Base-by-base conservation (phyloP, 805 yeast species). In the Saccharomycopsis sp. region DNA sequence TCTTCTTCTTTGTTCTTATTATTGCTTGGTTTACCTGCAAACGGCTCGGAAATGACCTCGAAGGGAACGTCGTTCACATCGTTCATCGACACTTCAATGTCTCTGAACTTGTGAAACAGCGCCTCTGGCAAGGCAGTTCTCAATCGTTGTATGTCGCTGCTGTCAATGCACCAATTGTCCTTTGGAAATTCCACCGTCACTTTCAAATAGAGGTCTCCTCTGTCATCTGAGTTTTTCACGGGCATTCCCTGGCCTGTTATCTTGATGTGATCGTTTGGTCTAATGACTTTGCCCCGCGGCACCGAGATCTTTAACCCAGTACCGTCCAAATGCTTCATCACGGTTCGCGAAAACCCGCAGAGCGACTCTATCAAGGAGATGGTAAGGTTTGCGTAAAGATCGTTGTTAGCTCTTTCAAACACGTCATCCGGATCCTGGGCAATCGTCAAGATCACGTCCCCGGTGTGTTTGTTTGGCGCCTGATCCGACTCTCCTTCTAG, bases 161-260 rank as follows among this genome's bases (percentile, higher is more conserved):
- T 73, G 56, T 86, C 95, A 50, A 73, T 59, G 53, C 79, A 78
- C 96, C 96, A 87, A 53, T 78, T 73, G 58, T 86, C 94, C 26
- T 68, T 67, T 2, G 96, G 96, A 57, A 88, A 87, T 51, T 77
- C 85, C 39, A 88, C 75, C 16, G 73, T 73, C n/a, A 84, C 58
- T 39, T 68, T 72, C 13, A 87, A 65, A 52, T 75, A 86, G 48
- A 87, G 61, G 56, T 83, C 83, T 19, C 96, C 96, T 33, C 62
- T 62, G 39, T 50, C 53, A 41, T 39, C 49, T 32, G 46, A 53
- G n/a, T 60, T 43, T 43, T 62, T 60, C 4, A 71, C 53, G 1
- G 95, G 95, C 94, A 89, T 85, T 4, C 96, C 96, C 57, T 86
- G 95, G 31, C 71, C 71, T 30, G 67, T 59, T 9, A 88, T 63